Evolutionary conservation across 2,329 filamentous ascomycete species (phyloP).

Genomic region (Verticillium dahliae): DNA sequence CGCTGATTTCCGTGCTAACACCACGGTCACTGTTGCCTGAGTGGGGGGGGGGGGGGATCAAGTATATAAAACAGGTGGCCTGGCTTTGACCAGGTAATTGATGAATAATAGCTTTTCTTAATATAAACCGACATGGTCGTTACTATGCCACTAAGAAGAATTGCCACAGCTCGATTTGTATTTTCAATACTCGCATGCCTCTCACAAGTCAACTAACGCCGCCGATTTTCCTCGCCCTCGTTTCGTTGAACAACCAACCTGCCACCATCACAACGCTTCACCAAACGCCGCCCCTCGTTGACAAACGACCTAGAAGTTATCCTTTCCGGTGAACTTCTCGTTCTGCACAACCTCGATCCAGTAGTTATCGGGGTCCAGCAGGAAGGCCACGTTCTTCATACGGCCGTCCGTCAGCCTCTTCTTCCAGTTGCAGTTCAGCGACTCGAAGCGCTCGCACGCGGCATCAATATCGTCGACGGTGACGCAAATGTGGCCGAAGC

Average conservation of each 20-base stretch:
- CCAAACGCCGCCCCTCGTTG: background rate
- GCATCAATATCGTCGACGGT: conserved; percentile 83
- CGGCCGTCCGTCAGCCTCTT: conserved; percentile 86
- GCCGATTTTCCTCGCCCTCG: background rate
- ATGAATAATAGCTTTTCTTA: background rate
- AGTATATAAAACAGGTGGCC: background rate
- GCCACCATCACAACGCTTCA: background rate
- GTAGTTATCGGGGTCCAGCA: conserved; percentile 83
- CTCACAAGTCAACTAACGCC: background rate
- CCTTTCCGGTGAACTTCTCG: conserved; percentile 52
- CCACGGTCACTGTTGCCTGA: conserved; percentile 44
- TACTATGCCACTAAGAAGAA: too few relatives aligned
- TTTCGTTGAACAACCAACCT: background rate
- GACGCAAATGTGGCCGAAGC: conserved; percentile 89
- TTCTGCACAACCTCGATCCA: conserved; percentile 82
- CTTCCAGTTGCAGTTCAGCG: conserved; percentile 80
- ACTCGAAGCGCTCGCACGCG: conserved; percentile 81
- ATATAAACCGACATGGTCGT: background rate
- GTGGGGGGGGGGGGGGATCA: background rate
- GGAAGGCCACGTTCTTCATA: conserved; percentile 92
- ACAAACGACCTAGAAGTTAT: conserved; percentile 37
- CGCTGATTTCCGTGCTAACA: conserved; percentile 46
- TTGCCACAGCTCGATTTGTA: too few relatives aligned
- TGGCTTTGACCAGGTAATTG: background rate
- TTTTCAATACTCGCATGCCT: too few relatives aligned